phyloP scores from a whole-genome alignment of 108 stramenopile genomes.

The Schizochytrium sp. region DNA sequence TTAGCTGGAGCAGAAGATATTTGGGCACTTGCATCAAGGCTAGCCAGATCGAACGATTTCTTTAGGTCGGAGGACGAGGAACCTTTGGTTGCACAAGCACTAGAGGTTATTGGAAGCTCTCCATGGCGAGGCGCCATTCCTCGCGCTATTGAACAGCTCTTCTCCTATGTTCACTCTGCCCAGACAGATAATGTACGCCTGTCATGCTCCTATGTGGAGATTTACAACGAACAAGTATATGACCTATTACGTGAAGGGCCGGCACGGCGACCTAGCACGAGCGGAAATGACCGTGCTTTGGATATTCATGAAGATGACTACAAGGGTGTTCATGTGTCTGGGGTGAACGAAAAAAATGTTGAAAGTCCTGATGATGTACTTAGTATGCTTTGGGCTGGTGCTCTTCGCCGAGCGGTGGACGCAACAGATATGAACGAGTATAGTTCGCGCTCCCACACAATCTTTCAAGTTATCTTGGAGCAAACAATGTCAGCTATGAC shows the following conservation, averaged over 20 bases:
- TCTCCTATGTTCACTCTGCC: conserved; percentile 16
- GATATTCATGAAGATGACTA: conserved; percentile 68
- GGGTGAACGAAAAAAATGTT: conserved; percentile 83
- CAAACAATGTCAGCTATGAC: conserved; percentile 68
- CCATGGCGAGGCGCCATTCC: conserved; percentile 75
- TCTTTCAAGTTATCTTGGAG: conserved; percentile 79
- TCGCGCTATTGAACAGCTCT: conserved; percentile 78
- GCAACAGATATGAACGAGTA: conserved; percentile 91
- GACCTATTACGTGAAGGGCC: conserved; percentile 61
- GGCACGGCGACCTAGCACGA: not conserved
- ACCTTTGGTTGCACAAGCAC: not conserved
- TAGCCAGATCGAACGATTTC: too few species aligned
- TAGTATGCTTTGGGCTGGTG: conserved; percentile 83
- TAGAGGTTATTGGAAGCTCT: not conserved
- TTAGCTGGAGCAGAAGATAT: conserved; percentile 33
- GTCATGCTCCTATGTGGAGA: conserved; percentile 56
- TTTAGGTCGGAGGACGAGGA: not conserved
- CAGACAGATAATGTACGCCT: not conserved
- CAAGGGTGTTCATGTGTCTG: conserved; percentile 89
- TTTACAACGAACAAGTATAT: conserved; percentile 67
- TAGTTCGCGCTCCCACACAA: conserved; percentile 85
- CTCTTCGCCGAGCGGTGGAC: conserved; percentile 85
- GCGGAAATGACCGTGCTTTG: not conserved
- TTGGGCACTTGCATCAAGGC: not conserved
- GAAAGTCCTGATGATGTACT: conserved; percentile 85